A percentile compares a stretch with the other conserved stretches of the same genome.
These are phyloP conservation scores for Penicillium brevicompactum DNA, from an alignment of 2,329 filamentous ascomycete species.

Conservation along the genomic window DNA sequence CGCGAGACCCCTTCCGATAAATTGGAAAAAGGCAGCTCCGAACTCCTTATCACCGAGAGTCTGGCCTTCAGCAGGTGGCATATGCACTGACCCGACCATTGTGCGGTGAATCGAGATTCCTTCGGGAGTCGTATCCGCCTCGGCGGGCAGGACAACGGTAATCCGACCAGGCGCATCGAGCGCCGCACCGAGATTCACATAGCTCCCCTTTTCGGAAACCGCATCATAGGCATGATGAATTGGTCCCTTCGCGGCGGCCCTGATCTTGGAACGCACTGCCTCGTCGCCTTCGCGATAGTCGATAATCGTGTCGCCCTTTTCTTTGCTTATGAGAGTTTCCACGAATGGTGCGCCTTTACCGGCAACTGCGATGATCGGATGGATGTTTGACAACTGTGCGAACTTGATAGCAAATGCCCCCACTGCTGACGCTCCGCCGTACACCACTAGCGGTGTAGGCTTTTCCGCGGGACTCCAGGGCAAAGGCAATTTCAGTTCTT, in stretches of 20 bases:
- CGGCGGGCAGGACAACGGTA: constrained; percentile 45
- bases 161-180: constrained; percentile 45
- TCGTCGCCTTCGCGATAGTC: constrained; percentile 64
- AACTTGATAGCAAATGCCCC: constrained; percentile 63
- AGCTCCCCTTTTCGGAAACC: constrained; percentile 56
- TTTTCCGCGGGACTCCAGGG: constrained; percentile 49
- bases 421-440: constrained; percentile 56
- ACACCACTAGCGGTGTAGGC: constrained; percentile 48
- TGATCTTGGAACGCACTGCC: constrained; percentile 51
- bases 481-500: constrained; percentile 49
- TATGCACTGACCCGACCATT: constrained; percentile 33
- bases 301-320: constrained; percentile 59
- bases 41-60: constrained; percentile 43
- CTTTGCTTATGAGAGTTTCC: constrained; percentile 53
- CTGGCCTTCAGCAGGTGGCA: constrained; percentile 22
- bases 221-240: constrained; percentile 60
- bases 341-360: constrained; percentile 57
- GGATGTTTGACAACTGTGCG: constrained; percentile 57
- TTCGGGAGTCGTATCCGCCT: constrained; percentile 46
- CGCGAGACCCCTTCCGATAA: constrained; percentile 49
- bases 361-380: constrained; percentile 64
- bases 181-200: constrained; percentile 48
- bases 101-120: constrained; percentile 43
- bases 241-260: constrained; percentile 32
- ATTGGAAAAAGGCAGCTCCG: constrained; percentile 48